These are phyloP conservation scores for Stemphylium vesicarium DNA, from an alignment of 2,329 filamentous ascomycete species.

Conservation along the genomic window DNA sequence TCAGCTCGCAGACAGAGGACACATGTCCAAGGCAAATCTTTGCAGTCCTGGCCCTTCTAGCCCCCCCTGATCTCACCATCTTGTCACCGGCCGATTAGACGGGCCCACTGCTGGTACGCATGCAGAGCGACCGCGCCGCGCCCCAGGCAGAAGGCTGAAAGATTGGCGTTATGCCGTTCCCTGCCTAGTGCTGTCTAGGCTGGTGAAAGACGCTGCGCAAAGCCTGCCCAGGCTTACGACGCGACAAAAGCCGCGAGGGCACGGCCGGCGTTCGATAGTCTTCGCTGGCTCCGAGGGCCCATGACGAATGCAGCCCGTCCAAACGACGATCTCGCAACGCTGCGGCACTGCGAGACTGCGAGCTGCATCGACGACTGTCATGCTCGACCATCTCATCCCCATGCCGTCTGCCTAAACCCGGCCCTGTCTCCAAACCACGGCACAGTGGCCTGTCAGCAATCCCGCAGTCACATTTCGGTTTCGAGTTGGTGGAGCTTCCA, in stretches of 20 bases:
- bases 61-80: slow-evolving; percentile 14
- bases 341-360: slow-evolving; percentile 30
- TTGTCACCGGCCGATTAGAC: slow-evolving; percentile 16
- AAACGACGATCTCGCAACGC: slow-evolving; percentile 43
- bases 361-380: slow-evolving; percentile 38
- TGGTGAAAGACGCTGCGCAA: slow-evolving; percentile 8
- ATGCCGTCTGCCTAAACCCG: slow-evolving; percentile 33
- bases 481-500: slow-evolving; percentile 36
- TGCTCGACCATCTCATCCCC: slow-evolving; percentile 17
- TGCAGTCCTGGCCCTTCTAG: too few relatives aligned
- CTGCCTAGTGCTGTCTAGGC: slow-evolving; percentile 24
- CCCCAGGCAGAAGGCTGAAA: slow-evolving; percentile 37
- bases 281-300: slow-evolving; percentile 35
- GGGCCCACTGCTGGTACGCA: slow-evolving; percentile 4
- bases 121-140: slow-evolving; percentile 35
- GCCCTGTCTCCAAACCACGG: slow-evolving; percentile 26
- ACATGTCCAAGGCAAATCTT: slow-evolving; percentile 12
- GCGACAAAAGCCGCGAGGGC: slow-evolving; percentile 35
- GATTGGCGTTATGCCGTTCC: slow-evolving; percentile 22
- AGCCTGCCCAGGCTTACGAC: slow-evolving; percentile 42
- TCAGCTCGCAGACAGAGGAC: slow-evolving; percentile 29
- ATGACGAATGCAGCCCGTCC: slow-evolving; percentile 44
- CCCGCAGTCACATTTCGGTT: slow-evolving; percentile 43
- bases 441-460: slow-evolving; percentile 23
- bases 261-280: slow-evolving; percentile 47